Evolutionary conservation across 345 rosid species (phyloP).

Genomic region (Capsella bursapastoris): DNA sequence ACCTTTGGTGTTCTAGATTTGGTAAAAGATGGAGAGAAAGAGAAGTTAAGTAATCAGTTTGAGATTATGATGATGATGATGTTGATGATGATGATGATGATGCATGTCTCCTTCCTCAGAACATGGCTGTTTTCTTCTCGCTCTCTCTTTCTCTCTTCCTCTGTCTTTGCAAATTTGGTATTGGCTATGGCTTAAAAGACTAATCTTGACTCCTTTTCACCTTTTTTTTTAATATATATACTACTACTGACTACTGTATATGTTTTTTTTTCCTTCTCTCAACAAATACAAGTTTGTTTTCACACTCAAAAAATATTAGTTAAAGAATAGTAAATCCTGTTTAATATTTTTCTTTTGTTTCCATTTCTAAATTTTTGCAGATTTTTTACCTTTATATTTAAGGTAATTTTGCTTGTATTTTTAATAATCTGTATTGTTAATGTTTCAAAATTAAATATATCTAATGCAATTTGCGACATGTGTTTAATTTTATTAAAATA

Average conservation of each 20-base stretch:
- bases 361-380: background rate
- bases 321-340: background rate
- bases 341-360: background rate
- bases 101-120: slow-evolving; percentile 52
- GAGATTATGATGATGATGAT: slow-evolving; percentile 23
- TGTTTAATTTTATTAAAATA: background rate
- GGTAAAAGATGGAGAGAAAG: slow-evolving; percentile 41
- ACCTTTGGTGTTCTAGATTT: slow-evolving; percentile 40
- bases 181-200: slow-evolving; percentile 47
- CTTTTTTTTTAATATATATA: background rate
- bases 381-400: background rate
- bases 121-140: slow-evolving; percentile 45
- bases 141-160: slow-evolving; percentile 25
- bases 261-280: background rate
- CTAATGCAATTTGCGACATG: background rate
- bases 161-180: slow-evolving; percentile 44
- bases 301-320: background rate
- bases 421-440: background rate
- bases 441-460: background rate
- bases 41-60: slow-evolving; percentile 41
- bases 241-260: background rate
- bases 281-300: slow-evolving; percentile 7
- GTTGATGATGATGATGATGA: slow-evolving; percentile 19
- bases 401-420: background rate
- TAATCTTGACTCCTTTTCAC: slow-evolving; percentile 38